phyloP scores from a whole-genome alignment of 345 rosid genomes.

The Nephelium lappaceum region DNA sequence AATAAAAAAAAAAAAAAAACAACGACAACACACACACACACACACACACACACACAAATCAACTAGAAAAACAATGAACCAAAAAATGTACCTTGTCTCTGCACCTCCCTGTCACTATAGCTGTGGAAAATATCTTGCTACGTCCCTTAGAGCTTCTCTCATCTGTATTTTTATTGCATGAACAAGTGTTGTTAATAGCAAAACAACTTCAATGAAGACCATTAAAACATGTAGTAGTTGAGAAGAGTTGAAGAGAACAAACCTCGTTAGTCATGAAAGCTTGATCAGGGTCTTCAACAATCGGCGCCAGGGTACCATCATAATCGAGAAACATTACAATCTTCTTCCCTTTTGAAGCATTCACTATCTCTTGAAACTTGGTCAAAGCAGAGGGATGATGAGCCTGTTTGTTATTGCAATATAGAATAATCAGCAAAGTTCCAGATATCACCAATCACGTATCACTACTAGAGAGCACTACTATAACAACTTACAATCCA shows the following conservation, averaged over 20 bases:
- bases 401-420: slow-evolving; percentile 38
- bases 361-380: slow-evolving; percentile 69
- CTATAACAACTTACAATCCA: slow-evolving; percentile 63
- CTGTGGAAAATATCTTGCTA: slow-evolving; percentile 85
- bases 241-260: neutral
- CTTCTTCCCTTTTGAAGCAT: slow-evolving; percentile 68
- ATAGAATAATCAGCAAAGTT: neutral
- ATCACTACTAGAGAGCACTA: neutral
- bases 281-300: slow-evolving; percentile 93
- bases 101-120: slow-evolving; percentile 94
- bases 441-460: neutral
- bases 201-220: neutral
- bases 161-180: slow-evolving; percentile 41
- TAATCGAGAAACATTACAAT: slow-evolving; percentile 96
- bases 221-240: neutral
- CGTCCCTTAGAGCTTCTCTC: slow-evolving; percentile 75
- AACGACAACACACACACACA: too few relatives aligned
- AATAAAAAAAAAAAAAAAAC: too few relatives aligned
- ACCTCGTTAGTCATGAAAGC: slow-evolving; percentile 92
- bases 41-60: too few relatives aligned
- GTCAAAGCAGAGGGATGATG: slow-evolving; percentile 84
- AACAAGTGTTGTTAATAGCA: neutral
- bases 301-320: slow-evolving; percentile 95
- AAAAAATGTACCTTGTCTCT: slow-evolving; percentile 76
- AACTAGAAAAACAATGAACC: neutral